phyloP scores from a whole-genome alignment of 139 green algal genomes.

The Chlorella sp. region DNA sequence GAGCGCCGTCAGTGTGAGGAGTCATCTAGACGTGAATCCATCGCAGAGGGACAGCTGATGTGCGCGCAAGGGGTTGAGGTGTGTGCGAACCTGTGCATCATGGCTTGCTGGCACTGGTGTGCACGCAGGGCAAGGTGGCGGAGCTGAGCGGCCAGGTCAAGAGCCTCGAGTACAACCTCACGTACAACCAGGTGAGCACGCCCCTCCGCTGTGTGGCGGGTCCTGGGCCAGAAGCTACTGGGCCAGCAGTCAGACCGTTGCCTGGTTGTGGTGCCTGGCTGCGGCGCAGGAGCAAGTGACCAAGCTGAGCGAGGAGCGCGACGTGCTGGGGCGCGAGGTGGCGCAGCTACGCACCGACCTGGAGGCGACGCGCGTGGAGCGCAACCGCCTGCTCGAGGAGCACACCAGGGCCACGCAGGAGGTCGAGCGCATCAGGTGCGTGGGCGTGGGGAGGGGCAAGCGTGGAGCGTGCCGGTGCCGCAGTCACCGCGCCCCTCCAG shows the following conservation, averaged over 20 bases:
- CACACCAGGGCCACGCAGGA: conserved; percentile 14
- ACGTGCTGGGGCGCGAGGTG: conserved; percentile 23
- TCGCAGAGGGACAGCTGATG: no score
- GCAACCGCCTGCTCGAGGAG: conserved; percentile 27
- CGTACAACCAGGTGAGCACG: conserved; percentile 38
- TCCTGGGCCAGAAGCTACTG: no score
- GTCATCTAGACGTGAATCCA: no score
- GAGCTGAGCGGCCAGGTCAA: conserved; percentile 33
- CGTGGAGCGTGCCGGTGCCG: no score
- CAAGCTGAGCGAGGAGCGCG: conserved; percentile 48
- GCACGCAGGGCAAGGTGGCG: conserved; percentile 29
- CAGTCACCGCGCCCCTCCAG: no score
- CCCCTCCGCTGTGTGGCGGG: no score
- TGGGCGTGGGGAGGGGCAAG: not conserved
- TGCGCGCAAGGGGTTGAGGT: no score
- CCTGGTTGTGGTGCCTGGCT: not conserved
- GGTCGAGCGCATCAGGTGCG: conserved; percentile 10
- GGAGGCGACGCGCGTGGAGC: conserved; percentile 28
- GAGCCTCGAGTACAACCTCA: conserved; percentile 35
- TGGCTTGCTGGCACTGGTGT: not conserved
- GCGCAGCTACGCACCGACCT: conserved; percentile 40
- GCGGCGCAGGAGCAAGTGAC: conserved; percentile 28
- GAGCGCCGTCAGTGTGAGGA: no score
- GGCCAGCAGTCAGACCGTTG: not conserved
- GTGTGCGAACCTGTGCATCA: no score